phyloP scores from a whole-genome alignment of 345 rosid genomes.

The Populus deltoides region DNA sequence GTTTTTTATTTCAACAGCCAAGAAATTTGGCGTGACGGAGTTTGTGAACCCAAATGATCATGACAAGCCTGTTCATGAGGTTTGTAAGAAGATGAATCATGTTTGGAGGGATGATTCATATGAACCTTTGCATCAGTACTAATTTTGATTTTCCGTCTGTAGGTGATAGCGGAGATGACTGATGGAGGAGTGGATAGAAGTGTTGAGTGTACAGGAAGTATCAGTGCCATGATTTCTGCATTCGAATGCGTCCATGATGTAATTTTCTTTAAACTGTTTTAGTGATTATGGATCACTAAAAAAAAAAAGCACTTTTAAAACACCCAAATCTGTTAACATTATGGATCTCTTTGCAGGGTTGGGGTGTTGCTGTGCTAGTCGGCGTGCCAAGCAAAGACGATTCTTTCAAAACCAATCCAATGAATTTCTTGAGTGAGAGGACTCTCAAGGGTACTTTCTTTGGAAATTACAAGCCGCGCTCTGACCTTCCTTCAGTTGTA shows the following conservation, averaged over 20 bases:
- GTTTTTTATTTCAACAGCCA: background rate
- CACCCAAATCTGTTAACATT: background rate
- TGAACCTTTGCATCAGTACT: background rate
- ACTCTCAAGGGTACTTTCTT: conserved; percentile 70
- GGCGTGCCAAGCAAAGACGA: conserved; percentile 70
- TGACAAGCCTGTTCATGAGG: conserved; percentile 23
- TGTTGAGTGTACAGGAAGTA: conserved; percentile 43
- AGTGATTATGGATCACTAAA: background rate
- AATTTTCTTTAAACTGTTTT: background rate
- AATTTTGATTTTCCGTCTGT: background rate
- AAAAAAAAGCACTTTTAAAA: background rate
- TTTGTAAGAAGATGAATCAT: background rate
- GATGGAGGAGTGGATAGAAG: conserved; percentile 49
- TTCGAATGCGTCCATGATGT: conserved; percentile 49
- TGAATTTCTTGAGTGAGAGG: conserved; percentile 59
- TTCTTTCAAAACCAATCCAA: conserved; percentile 54
- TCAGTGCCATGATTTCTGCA: conserved; percentile 45
- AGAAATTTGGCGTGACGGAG: conserved; percentile 20
- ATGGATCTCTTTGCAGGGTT: conserved; percentile 42
- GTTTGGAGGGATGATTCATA: background rate
- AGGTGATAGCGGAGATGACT: conserved; percentile 51
- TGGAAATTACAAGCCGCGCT: conserved; percentile 64
- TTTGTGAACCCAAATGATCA: conserved; percentile 21
- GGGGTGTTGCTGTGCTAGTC: conserved; percentile 75
- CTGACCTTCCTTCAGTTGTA: conserved; percentile 60